Evolutionary conservation across 2,329 filamentous ascomycete species (phyloP).

Genomic region (Nemania sp.): DNA sequence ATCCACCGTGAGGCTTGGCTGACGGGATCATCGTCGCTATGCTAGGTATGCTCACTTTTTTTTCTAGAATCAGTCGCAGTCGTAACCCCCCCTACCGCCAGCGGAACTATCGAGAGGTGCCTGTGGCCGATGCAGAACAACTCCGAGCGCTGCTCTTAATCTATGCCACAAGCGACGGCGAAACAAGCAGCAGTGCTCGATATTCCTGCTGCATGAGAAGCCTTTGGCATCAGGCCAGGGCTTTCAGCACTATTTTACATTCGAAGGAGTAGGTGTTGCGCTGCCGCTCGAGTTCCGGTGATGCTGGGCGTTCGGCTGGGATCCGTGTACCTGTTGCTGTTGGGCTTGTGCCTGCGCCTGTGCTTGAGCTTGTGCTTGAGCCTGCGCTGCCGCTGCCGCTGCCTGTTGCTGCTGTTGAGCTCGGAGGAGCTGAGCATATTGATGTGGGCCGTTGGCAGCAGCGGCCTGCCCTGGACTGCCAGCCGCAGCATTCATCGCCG

Average conservation of each 20-base stretch:
- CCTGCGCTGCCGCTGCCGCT: constrained; percentile 39
- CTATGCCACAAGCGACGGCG: constrained; percentile 12
- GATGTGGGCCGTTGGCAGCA: constrained; percentile 59
- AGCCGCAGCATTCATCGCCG: constrained; percentile 60
- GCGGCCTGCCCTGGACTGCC: constrained; percentile 54
- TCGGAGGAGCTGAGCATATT: constrained; percentile 62
- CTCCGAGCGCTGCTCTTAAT: constrained; percentile 9
- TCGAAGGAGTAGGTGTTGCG: constrained; percentile 37
- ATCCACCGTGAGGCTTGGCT: neutral
- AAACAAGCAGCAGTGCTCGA: neutral
- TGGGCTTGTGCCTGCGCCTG: constrained; percentile 32
- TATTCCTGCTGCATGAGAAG: neutral
- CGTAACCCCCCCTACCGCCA: constrained; percentile 2
- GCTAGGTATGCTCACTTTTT: constrained; percentile 4
- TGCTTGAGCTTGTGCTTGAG: constrained; percentile 28
- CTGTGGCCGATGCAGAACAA: constrained; percentile 2
- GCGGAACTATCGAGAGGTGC: constrained; percentile 6
- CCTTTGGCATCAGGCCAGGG: neutral
- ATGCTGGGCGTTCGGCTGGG: constrained; percentile 39
- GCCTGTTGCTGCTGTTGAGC: constrained; percentile 55
- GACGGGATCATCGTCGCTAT: too few species aligned
- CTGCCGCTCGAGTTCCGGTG: constrained; percentile 39
- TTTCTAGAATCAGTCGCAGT: too few species aligned
- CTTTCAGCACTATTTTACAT: constrained; percentile 28
- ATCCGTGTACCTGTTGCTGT: constrained; percentile 31